Conservation (phyloP, 805 yeast genomes). For the Nakazawaea sp. region DNA sequence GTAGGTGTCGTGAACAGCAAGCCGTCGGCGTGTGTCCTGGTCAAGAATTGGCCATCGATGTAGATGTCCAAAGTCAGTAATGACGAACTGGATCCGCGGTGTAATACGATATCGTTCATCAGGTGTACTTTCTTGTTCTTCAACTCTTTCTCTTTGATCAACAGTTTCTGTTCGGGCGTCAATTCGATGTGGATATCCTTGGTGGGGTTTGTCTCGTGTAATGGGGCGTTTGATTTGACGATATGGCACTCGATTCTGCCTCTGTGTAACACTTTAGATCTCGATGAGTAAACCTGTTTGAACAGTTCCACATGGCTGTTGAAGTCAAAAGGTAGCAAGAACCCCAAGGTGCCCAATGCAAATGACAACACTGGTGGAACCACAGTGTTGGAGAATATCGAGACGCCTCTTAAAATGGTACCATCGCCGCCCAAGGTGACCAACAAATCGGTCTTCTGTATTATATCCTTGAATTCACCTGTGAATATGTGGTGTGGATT, state of each 20-base stretch:
- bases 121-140: slow-evolving; percentile 51
- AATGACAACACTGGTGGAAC: slow-evolving; percentile 90
- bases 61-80: slow-evolving; percentile 77
- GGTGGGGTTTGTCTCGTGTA: slow-evolving; percentile 5
- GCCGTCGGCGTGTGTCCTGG: slow-evolving; percentile 92
- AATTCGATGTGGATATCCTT: slow-evolving; percentile 7
- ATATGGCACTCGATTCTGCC: slow-evolving; percentile 76
- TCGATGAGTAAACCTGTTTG: slow-evolving; percentile 54
- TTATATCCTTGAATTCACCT: slow-evolving; percentile 51
- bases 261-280: slow-evolving; percentile 69
- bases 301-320: slow-evolving; percentile 54
- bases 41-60: slow-evolving; percentile 76
- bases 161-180: slow-evolving; percentile 9
- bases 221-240: slow-evolving; percentile 22
- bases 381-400: slow-evolving; percentile 58
- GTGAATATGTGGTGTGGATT: slow-evolving; percentile 42
- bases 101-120: slow-evolving; percentile 87
- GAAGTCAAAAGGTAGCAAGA: slow-evolving; percentile 81
- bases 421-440: slow-evolving; percentile 97
- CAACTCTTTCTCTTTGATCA: slow-evolving; percentile 6
- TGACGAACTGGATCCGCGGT: slow-evolving; percentile 85
- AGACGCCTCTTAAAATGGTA: slow-evolving; percentile 78
- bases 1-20: slow-evolving; percentile 83
- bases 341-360: slow-evolving; percentile 88
- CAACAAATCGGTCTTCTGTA: slow-evolving; percentile 65